These are phyloP conservation scores for Aspergillus melleus DNA, from an alignment of 2,329 filamentous ascomycete genomes.

Conservation along the genomic window DNA sequence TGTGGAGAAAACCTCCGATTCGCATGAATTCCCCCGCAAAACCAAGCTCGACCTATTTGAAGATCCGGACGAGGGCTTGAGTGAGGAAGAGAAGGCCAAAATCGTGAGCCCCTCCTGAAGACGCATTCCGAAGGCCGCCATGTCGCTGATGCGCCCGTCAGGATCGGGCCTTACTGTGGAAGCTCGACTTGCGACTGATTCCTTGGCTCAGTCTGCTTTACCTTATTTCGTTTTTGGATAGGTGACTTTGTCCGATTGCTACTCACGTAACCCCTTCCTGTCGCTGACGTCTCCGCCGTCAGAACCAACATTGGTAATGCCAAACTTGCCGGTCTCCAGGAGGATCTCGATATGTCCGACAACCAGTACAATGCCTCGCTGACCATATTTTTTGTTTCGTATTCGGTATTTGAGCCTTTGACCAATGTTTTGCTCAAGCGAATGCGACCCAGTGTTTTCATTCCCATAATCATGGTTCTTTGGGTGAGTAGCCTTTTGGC, in stretches of 20 bases:
- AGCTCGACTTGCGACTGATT: slow-evolving; percentile 46
- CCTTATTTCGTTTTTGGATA: slow-evolving; percentile 44
- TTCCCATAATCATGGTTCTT: slow-evolving; percentile 75
- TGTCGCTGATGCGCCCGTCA: slow-evolving; percentile 19
- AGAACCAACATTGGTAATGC: slow-evolving; percentile 76
- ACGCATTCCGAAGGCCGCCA: background rate
- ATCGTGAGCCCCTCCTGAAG: slow-evolving; percentile 50
- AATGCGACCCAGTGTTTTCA: slow-evolving; percentile 73
- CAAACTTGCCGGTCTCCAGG: slow-evolving; percentile 57
- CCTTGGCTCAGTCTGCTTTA: slow-evolving; percentile 50
- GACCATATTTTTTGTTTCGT: slow-evolving; percentile 85
- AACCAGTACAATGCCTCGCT: slow-evolving; percentile 72
- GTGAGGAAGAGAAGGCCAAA: slow-evolving; percentile 60
- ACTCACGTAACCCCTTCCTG: background rate
- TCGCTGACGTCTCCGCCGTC: background rate
- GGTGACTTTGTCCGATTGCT: slow-evolving; percentile 18
- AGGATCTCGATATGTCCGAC: slow-evolving; percentile 63
- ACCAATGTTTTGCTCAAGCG: slow-evolving; percentile 80
- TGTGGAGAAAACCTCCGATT: slow-evolving; percentile 17
- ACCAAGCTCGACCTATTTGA: slow-evolving; percentile 23
- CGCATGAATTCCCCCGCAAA: slow-evolving; percentile 4
- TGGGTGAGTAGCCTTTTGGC: slow-evolving; percentile 30
- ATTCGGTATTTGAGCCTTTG: slow-evolving; percentile 71
- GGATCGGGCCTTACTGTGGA: slow-evolving; percentile 47
- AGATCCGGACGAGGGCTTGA: slow-evolving; percentile 66